Evolutionary conservation across 306 rosid genomes (phyloP).

Genomic region (Cucumis hystrix): DNA sequence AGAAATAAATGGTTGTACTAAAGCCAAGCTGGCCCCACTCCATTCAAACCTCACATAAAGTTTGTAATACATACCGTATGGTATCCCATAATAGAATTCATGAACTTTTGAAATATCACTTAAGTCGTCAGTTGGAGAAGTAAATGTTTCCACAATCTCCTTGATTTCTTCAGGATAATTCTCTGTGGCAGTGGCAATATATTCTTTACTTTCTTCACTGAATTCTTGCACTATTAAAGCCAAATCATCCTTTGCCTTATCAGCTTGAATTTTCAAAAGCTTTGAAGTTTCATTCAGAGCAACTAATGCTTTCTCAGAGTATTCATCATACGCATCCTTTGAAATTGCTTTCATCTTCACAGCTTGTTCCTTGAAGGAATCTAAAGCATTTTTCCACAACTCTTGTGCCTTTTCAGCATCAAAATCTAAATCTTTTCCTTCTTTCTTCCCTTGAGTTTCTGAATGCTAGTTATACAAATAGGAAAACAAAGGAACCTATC

Average conservation of each 20-base stretch:
- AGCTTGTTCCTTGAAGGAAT: constrained; percentile 75
- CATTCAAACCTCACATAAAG: constrained; percentile 3
- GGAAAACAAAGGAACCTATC: neutral
- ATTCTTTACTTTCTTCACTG: constrained; percentile 64
- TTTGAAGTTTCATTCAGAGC: constrained; percentile 56
- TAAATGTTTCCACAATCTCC: constrained; percentile 65
- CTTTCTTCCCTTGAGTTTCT: constrained; percentile 47
- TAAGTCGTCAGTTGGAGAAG: constrained; percentile 46
- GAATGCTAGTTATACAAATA: constrained; percentile 12
- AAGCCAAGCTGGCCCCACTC: neutral
- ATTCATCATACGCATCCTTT: constrained; percentile 68
- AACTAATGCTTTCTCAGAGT: constrained; percentile 60
- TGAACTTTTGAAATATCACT: constrained; percentile 39
- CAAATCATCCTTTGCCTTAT: constrained; percentile 53
- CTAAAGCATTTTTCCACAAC: constrained; percentile 64
- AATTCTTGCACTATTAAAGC: constrained; percentile 48
- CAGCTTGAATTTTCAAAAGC: constrained; percentile 72
- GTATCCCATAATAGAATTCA: constrained; percentile 84
- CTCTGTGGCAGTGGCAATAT: constrained; percentile 49
- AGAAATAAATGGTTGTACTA: neutral
- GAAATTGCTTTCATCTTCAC: constrained; percentile 55
- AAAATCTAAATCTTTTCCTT: constrained; percentile 15
- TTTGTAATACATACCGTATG: constrained; percentile 59
- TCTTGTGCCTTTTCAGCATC: constrained; percentile 54
- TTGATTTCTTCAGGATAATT: constrained; percentile 68